A percentile compares a stretch with the other conserved stretches of the same genome.
phyloP scores from a whole-genome alignment of 306 rosid genomes.

The Vigna angularis region DNA sequence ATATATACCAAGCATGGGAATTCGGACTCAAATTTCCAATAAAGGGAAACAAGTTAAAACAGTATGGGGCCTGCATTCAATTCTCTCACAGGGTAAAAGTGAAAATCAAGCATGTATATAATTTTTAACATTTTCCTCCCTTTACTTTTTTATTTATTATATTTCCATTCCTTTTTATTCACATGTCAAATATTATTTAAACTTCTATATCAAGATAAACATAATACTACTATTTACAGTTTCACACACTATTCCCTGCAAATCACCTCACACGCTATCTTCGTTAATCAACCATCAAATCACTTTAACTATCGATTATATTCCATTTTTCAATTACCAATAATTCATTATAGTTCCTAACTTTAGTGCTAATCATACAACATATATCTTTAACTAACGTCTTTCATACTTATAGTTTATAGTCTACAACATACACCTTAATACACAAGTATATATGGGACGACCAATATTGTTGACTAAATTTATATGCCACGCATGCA shows the following conservation, averaged over 20 bases:
- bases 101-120: constrained; percentile 12
- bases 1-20: constrained; percentile 48
- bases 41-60: constrained; percentile 31
- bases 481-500: neutral
- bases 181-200: constrained; percentile 1
- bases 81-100: constrained; percentile 31
- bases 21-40: constrained; percentile 49
- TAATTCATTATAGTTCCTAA: neutral
- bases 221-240: neutral
- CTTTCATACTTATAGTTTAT: neutral
- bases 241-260: constrained; percentile 1
- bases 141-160: too few relatives aligned
- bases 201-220: neutral
- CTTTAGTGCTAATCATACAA: neutral
- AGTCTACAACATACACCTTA: neutral
- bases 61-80: constrained; percentile 45
- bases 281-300: neutral
- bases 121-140: too few relatives aligned
- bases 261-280: neutral
- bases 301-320: neutral
- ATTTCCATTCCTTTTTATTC: neutral
- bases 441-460: neutral
- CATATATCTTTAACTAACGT: neutral
- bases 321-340: neutral
- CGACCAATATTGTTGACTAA: neutral